Evolutionary conservation across 108 stramenopile species (phyloP), one percentile per base, ranked within the genome.

Genomic region (Conticribra weissflogii): DNA sequence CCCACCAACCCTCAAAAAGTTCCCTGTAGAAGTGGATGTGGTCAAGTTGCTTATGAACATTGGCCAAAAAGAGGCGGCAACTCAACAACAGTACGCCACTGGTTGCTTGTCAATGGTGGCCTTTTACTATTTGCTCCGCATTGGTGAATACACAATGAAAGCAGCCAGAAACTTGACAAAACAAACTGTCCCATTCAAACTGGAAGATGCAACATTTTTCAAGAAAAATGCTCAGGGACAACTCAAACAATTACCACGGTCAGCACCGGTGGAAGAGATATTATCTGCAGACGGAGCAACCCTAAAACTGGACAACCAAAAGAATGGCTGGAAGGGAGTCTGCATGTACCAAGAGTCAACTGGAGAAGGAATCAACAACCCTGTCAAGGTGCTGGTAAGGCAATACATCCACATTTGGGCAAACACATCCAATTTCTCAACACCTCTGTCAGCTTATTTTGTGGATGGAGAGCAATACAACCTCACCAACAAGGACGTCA

Each of bases 271-370:
- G 12, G 12, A 57, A 1, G 5, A 14, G 7, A 27, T 57, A 2
- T 9, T 57, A 15, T n/a, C 29, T 1, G 56, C 56, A 28, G 28
- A 57, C 12, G 17, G 3, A 2, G 56, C 29, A 3, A 57, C 29
- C 1, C 56, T 57, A 17, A 57, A 57, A 30, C 19, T 57, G 31
- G 56, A 30, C 29, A 57, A 57, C 31, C 56, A 57, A 31, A 57
- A 57, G 28, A 57, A 57, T 32, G 56, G 56, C 1, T 57, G 56
- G 56, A 57, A 57, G 29, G 29, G 2, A 3, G 56, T 57, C 17
- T 53, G 50, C 27, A 21, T 65, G 3, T 23, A 29, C 15, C 50
- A 53, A 8, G 24, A 65, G 14, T 21, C 28, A 18, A 65, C 52
- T 17, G 64, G 50, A 8, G 51, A 65, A 21, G 31, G 7, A 3